Evolutionary conservation across 2,329 filamentous ascomycete genomes (phyloP), one percentile per base, ranked within the genome.

Genomic region (Teratosphaeria nubilosa): DNA sequence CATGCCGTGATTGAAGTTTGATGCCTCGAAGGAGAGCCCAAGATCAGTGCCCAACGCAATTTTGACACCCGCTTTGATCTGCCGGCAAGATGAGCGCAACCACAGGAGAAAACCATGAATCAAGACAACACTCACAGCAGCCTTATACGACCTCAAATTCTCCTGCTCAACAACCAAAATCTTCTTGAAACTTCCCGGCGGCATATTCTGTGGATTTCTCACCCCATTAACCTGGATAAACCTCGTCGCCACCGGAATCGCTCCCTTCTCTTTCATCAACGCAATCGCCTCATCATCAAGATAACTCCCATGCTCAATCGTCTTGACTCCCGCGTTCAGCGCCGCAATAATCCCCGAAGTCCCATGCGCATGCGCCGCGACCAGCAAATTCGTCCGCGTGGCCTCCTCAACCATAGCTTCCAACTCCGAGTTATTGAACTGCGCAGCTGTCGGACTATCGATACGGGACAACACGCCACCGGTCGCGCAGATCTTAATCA

Each of bases 31-130:
- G 64, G 72, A 75, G 58, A 74, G 71, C 32, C 68, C 69, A 50
- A 74, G 74, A 61, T 80, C 78, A 1, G 78, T 80, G 0, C 79
- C 78, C 1, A 81, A 65, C 13, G 78, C 78, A 22, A 78, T 73
- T 59, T 73, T 76, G 56, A 80, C 73, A 1, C 76, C 76, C 5
- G 65, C 66, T 56, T 72, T 68, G 53, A 80, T 51, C 41, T 56
- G 34, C 34, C 34, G 13, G 2, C 13, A 16, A 5, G 13, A 48
- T 24, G 10, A 16, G n/a, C 1, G 1, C 50, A 24, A 24, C 5
- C 22, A 22, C 16, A 51, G 16, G 7, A 25, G 10, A 11, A 41
- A 41, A 41, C 13, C 34, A n/a, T 5, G 2, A 14, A 51, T 5
- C 27, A 22, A 20, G 14, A 51, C 22, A 25, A 25, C 7, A 34